Percentiles rank a stretch among this genome's conserved stretches.
phyloP scores from a whole-genome alignment of 768 basidiomycete species.

The Hericium coralloides region DNA sequence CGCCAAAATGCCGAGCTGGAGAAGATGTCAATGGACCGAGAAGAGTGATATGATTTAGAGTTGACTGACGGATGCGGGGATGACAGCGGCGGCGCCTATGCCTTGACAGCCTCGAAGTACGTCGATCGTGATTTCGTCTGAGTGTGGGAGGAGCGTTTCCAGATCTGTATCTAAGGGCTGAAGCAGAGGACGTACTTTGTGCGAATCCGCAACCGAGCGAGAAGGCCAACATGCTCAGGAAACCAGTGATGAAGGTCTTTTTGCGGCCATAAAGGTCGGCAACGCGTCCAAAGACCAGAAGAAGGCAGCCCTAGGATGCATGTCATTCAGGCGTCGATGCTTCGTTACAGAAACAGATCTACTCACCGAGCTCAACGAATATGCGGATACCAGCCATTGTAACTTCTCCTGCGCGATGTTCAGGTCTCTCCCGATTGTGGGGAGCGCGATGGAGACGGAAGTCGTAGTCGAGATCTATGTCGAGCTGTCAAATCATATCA shows the following conservation, averaged over 20 bases:
- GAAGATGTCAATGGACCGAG: not conserved
- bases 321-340: not conserved
- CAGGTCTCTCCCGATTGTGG: conserved; percentile 29
- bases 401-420: conserved; percentile 40
- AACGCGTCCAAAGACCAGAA: conserved; percentile 66
- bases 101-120: conserved; percentile 75
- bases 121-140: conserved; percentile 53
- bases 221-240: conserved; percentile 41
- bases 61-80: conserved; percentile 59
- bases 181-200: conserved; percentile 25
- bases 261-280: conserved; percentile 78
- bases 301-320: conserved; percentile 54
- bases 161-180: not conserved
- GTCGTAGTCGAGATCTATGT: conserved; percentile 18
- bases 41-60: conserved; percentile 1
- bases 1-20: conserved; percentile 73
- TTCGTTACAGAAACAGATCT: not conserved
- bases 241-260: conserved; percentile 53
- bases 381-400: conserved; percentile 64
- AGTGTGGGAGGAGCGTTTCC: not conserved
- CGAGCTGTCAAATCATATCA: not conserved
- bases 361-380: conserved; percentile 56
- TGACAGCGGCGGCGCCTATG: conserved; percentile 65
- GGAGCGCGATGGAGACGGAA: conserved; percentile 20
- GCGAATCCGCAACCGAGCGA: conserved; percentile 60